Base-by-base conservation (phyloP, 768 basidiomycete genomes). In the Hydnomerulius pinastri region DNA sequence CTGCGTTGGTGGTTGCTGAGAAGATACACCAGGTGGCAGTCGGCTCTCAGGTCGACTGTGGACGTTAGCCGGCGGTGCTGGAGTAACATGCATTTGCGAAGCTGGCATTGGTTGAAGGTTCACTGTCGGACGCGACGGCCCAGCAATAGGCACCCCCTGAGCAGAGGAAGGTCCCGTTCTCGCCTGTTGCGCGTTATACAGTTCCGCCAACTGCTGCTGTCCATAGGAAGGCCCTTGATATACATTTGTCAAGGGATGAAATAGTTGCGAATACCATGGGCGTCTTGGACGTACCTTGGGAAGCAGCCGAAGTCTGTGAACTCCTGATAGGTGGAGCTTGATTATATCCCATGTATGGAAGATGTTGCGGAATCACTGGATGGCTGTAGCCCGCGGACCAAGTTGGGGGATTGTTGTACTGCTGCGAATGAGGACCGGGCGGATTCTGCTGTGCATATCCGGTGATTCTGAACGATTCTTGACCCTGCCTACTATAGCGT, bases 361-460 rank as follows among this genome's bases (percentile, higher is more conserved):
- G 0, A 39, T n/a, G 25, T 11, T 52, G 64, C 38, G 46, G 58
- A 37, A 20, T 25, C 8, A 44, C 55, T 15, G 11, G n/a, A 17
- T 42, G 40, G 18, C 12, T 53, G 60, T 37, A 48, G 20, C 39
- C 18, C 20, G 55, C 21, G 30, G 50, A 47, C 25, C 41, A 29
- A 24, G 12, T 21, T 18, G 20, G 32, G 38, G 52, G 29, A 33
- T 38, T 45, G 24, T 54, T n/a, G 12, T 13, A 41, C 9, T 15
- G 23, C n/a, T 23, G 39, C 39, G 21, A 15, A 6, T 23, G 20
- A 25, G 39, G 21, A 17, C 33, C 28, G 10, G 54, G 51, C 37
- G 41, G n/a, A 41, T 47, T 52, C 42, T 48, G 61, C 28, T 46
- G 25, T 10, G 56, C 24, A 42, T 55, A 49, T 48, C 37, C 33